Evolutionary conservation across 148 eudicot genomes (phyloP), one percentile per base, ranked within the genome.

Genomic region (Persicaria tinctoria): DNA sequence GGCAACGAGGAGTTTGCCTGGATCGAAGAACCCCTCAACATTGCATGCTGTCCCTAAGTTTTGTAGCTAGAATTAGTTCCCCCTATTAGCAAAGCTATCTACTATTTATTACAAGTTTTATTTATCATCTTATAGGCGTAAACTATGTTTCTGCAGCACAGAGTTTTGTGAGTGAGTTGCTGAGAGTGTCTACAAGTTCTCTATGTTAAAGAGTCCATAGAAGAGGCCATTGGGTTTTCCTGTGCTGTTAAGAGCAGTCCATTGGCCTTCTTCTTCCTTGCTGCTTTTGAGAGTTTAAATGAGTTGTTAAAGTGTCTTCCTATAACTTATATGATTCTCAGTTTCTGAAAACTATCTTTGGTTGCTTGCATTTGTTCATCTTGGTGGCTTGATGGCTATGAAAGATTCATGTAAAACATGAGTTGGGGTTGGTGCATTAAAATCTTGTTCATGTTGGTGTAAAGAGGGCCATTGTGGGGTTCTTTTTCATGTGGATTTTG

Each of bases 231-330:
- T 79, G 87, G 88, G 90, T 89, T 89, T 91, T 87, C 81, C 84
- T 85, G 83, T 82, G 97, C 97, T 92, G 73, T 84, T 87, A 75
- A 32, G 80, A 88, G 95, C 95, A 80, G 91, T 90, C 88, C 95
- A 78, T 80, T 81, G 73, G 53, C 49, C 80, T 41, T 75, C 76
- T 74, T 70, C 75, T 59, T 68, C 79, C 20, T 51, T 12, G 4
- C 72, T 66, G 49, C 12, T 66, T 44, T 66, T 66, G 18, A 66
- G 70, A 66, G 47, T 66, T 63, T 3, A 66, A 66, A 13, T 41
- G 48, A 66, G 48, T 41, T 44, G 18, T 27, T n/a, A 63, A 54
- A 59, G 20, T 14, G 20, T 55, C 6, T 55, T 55, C n/a, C 27
- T 57, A 18, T 54, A 50, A 7, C 13, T 8, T 20, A 20, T 63